Conservation (phyloP, 306 rosid genomes). For the Aeschynomene evenia region DNA sequence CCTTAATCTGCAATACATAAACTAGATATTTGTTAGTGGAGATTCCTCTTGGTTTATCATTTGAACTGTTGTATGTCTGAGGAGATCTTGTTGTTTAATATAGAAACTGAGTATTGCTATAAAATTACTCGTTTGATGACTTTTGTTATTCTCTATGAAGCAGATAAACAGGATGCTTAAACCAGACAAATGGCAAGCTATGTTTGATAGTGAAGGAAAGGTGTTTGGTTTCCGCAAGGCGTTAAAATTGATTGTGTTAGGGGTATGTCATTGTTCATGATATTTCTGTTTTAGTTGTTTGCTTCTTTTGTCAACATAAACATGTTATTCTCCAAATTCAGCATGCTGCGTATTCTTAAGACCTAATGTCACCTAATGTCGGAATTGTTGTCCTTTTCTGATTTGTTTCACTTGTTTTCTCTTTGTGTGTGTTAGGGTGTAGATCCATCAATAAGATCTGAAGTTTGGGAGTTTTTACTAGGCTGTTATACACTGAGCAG, state of each 20-base stretch:
- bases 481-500: constrained; percentile 84
- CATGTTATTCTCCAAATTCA: background rate
- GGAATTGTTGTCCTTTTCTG: constrained; percentile 21
- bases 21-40: constrained; percentile 2
- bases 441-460: constrained; percentile 86
- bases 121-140: constrained; percentile 16
- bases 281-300: background rate
- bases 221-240: constrained; percentile 76
- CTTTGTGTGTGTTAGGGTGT: constrained; percentile 59
- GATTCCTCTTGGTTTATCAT: constrained; percentile 11
- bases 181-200: constrained; percentile 82
- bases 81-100: constrained; percentile 10
- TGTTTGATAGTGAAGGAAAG: constrained; percentile 84
- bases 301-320: background rate
- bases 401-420: constrained; percentile 31
- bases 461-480: constrained; percentile 94
- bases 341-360: constrained; percentile 13
- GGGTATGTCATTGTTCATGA: constrained; percentile 58
- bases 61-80: background rate
- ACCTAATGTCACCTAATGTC: background rate
- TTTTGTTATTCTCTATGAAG: constrained; percentile 26
- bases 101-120: background rate
- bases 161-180: constrained; percentile 88
- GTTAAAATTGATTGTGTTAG: constrained; percentile 72
- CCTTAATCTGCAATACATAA: background rate